Base-by-base conservation (phyloP, 192 early-diverging fungal genomes). In the Rhizophagus prolifer region DNA sequence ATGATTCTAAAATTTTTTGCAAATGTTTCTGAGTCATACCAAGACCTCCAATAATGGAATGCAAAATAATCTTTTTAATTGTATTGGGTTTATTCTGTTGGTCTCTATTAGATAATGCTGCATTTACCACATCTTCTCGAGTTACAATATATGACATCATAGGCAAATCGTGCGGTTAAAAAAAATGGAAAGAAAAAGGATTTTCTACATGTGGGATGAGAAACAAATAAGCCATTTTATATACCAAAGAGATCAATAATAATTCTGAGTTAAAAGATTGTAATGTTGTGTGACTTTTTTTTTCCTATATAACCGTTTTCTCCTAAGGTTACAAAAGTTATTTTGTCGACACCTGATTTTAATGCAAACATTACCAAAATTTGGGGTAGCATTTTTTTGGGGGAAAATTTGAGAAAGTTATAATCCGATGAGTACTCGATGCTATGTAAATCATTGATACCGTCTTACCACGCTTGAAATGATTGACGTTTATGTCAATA, bases 381-480 rank as follows among this genome's bases (percentile, higher is more conserved):
- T 74, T 74, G 72, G 72, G 72, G 72, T 25, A 74, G 30, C 10
- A 25, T 50, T 71, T 46, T 46, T 70, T 70, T 26, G 70, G 70
- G 70, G 41, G 10, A 71, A 70, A 71, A 30, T 9, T 30, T 19
- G 41, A 34, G n/a, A 44, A 44, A 44, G 41, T 44, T 26, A 31
- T 64, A 30, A 30, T 64, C 10, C 30, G 62, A 54, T 21, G 50
- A 54, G 16, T 21, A 54, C 21, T 54, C 50, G 50, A 54, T 54
- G 4, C 19, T 54, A 14, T 21, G 50, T 6, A 64, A 30, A 64
- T 64, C 28, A 30, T 64, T 64, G 25, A 64, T 26, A 64, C 19
- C 16, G 14, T 16, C 19, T 54, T 30, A 30, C 62, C 62, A 64
- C 62, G 62, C 19, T 64, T 3, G 62, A 64, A n/a, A 4, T 26